Base-by-base conservation (phyloP, 805 yeast genomes). In the Candida anglica region DNA sequence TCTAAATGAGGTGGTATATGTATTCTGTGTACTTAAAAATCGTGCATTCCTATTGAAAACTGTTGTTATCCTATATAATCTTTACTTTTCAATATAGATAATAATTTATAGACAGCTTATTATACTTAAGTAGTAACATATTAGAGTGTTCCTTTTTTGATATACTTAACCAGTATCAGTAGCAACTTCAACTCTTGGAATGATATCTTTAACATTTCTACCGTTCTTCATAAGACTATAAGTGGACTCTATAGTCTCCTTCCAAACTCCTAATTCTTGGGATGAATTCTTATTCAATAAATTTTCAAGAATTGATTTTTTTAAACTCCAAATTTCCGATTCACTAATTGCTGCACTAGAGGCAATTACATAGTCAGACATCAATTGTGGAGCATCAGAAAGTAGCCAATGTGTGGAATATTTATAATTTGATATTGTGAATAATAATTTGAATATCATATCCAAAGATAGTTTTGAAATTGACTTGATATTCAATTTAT, bases 171-270 rank as follows among this genome's bases (percentile, higher is more conserved):
- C 33, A 19, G 47, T 40, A 17, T 40, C 52, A 37, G 56, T 60
- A 24, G 42, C 30, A 8, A 59, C 39, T 20, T 49, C 62, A 16
- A 57, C 65, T 24, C 35, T 36, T 0, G 57, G 52, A 10, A 29
- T 35, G 4, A 46, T 34, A 22, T 43, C 39, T 14, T 37, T 41
- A 9, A 49, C 34, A 10, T 37, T 40, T 23, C 49, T 43, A 1
- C 64, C 64, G 38, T 47, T 41, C 25, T 44, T 52, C 60, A 58
- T 56, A 14, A 43, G 22, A 24, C 32, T 36, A 15, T 44, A 54
- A 6, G 44, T 34, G 3, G 34, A 36, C 6, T 33, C 32, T 9
- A 60, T 34, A 27, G 42, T 44, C 5, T 39, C 45, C 24, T 44
- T 40, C 63, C 63, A 60, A 18, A 43, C 40, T 11, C 33, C 30